Evolutionary conservation across 352 stramenopile genomes (phyloP).

Genomic region (Phytopythium vexans): DNA sequence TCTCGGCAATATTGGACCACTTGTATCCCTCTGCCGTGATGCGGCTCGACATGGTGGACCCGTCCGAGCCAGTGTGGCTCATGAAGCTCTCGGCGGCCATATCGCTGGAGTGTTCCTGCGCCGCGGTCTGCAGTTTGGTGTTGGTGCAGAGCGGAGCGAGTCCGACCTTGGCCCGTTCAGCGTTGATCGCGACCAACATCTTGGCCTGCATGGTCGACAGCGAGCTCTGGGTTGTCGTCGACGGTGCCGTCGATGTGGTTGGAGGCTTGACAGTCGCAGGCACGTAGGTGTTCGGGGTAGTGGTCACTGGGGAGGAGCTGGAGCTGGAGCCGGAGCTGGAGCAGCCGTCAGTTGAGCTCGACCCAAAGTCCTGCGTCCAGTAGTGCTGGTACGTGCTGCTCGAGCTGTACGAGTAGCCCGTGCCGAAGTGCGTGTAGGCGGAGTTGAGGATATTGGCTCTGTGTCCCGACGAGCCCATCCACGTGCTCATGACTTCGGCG

Average conservation of each 20-base stretch:
- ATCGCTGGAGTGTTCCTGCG: constrained; percentile 31
- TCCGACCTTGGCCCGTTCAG: constrained; percentile 28
- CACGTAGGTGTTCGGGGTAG: too few relatives aligned
- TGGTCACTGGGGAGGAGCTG: neutral
- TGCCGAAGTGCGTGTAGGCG: constrained; percentile 34
- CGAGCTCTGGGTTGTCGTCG: too few relatives aligned
- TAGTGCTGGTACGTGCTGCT: constrained; percentile 38
- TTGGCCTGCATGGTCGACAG: neutral
- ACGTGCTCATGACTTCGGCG: constrained; percentile 38
- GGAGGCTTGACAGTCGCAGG: too few relatives aligned
- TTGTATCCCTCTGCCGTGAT: constrained; percentile 31
- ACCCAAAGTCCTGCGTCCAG: constrained; percentile 62
- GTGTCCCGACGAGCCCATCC: constrained; percentile 52
- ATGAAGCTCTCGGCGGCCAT: constrained; percentile 44
- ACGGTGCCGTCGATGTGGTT: too few relatives aligned
- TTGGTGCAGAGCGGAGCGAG: constrained; percentile 40
- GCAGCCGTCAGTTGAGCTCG: constrained; percentile 20
- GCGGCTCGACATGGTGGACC: constrained; percentile 35
- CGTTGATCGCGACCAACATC: constrained; percentile 51
- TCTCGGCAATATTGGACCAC: constrained; percentile 39
- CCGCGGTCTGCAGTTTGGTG: constrained; percentile 25
- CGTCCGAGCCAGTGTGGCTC: constrained; percentile 38
- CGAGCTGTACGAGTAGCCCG: constrained; percentile 26
- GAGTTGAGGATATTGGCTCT: constrained; percentile 40
- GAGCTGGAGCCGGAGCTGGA: constrained; percentile 13